A percentile compares a stretch with the other conserved stretches of the same genome.
Conservation (phyloP, 176 grass and related monocot genomes). For the Paspalum vaginatum region DNA sequence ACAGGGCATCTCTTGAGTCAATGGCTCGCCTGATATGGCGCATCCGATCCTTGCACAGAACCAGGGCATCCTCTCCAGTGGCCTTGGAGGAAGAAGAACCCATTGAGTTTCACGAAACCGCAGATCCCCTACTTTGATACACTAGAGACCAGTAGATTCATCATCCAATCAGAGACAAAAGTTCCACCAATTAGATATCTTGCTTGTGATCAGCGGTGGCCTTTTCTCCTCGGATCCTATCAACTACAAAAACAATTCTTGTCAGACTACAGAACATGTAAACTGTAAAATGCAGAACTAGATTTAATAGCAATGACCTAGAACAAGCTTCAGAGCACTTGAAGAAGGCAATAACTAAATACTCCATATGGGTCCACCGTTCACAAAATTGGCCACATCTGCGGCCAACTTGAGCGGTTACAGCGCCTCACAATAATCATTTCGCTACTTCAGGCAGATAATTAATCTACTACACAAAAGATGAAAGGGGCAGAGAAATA, state of each 20-base stretch:
- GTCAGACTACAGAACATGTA: background rate
- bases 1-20: conserved; percentile 75
- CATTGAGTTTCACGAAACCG: conserved; percentile 46
- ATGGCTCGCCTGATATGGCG: conserved; percentile 68
- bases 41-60: conserved; percentile 88
- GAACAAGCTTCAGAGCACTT: background rate
- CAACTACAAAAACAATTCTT: background rate
- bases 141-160: conserved; percentile 13
- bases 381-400: background rate
- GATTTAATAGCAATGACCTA: background rate
- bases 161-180: background rate
- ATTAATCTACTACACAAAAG: background rate
- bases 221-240: conserved; percentile 20
- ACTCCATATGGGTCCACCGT: background rate
- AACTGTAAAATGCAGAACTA: conserved; percentile 3
- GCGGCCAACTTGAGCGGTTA: conserved; percentile 4
- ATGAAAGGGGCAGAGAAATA: background rate
- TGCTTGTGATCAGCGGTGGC: background rate
- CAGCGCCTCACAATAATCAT: background rate
- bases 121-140: background rate
- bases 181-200: conserved; percentile 14
- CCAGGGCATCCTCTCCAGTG: conserved; percentile 67
- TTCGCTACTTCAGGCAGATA: background rate
- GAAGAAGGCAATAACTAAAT: background rate
- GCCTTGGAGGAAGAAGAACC: conserved; percentile 85